Evolutionary conservation across 2,329 filamentous ascomycete genomes (phyloP).

Genomic region (Dissoconium aciculare): DNA sequence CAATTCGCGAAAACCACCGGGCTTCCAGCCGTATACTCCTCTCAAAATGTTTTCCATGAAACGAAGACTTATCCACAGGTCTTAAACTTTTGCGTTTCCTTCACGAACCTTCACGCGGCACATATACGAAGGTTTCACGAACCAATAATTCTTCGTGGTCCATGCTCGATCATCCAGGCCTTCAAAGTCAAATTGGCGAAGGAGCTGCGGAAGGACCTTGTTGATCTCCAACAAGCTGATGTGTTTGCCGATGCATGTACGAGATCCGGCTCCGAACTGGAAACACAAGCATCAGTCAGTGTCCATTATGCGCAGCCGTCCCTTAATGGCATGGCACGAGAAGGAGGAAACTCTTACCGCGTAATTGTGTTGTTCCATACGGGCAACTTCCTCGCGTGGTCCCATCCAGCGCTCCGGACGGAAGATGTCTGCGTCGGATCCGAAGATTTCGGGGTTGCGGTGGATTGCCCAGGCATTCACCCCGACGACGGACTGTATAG

Average conservation of each 20-base stretch:
- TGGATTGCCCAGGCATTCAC: slow-evolving; percentile 24
- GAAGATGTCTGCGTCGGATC: slow-evolving; percentile 21
- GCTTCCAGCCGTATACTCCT: too few species aligned
- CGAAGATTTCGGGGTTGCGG: slow-evolving; percentile 18
- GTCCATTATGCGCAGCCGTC: background rate
- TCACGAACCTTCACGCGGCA: background rate
- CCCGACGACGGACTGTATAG: slow-evolving; percentile 15
- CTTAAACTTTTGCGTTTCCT: too few species aligned
- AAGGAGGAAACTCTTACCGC: background rate
- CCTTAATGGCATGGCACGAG: background rate
- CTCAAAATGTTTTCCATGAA: too few species aligned
- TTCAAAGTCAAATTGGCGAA: slow-evolving; percentile 15
- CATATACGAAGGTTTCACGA: slow-evolving; percentile 2
- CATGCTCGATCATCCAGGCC: slow-evolving; percentile 3
- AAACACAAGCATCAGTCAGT: background rate
- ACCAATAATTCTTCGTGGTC: slow-evolving; percentile 3
- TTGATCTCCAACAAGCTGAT: slow-evolving; percentile 19
- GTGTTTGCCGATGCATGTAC: slow-evolving; percentile 24
- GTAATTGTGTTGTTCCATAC: too few species aligned
- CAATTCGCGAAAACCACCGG: too few species aligned
- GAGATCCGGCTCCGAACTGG: slow-evolving; percentile 13
- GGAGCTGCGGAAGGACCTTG: slow-evolving; percentile 21
- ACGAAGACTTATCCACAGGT: too few species aligned
- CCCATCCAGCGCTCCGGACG: slow-evolving; percentile 25
- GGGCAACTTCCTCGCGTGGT: slow-evolving; percentile 10